Percentiles rank a stretch among this genome's conserved stretches.
Conservation (phyloP, 768 basidiomycete genomes). For the Arthromyces matolae region DNA sequence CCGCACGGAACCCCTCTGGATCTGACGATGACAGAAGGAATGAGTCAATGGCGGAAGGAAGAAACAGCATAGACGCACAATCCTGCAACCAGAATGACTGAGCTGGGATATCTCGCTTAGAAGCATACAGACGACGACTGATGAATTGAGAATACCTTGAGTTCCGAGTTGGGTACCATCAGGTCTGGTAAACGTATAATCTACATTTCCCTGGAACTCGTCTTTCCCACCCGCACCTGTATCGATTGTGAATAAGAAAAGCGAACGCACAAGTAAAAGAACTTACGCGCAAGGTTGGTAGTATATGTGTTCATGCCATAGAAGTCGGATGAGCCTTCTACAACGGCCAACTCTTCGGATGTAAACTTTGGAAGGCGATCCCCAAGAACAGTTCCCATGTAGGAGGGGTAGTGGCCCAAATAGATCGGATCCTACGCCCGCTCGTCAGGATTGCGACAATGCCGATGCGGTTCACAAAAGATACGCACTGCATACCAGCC, state of each 20-base stretch:
- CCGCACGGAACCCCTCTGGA: no score
- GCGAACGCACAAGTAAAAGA: neutral
- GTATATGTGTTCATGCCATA: conserved; percentile 75
- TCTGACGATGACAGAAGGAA: no score
- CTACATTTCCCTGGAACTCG: conserved; percentile 68
- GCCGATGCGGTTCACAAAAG: neutral
- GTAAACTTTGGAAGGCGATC: conserved; percentile 59
- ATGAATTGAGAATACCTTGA: no score
- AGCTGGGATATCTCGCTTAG: no score
- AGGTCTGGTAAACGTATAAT: no score
- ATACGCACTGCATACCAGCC: conserved; percentile 56
- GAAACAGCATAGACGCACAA: no score
- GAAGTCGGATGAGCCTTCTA: conserved; percentile 66
- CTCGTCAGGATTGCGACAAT: conserved; percentile 10
- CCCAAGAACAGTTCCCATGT: conserved; percentile 53
- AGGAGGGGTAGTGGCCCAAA: conserved; percentile 63
- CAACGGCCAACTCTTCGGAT: conserved; percentile 49
- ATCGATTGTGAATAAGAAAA: neutral
- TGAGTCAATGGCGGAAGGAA: no score
- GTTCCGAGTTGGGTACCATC: no score
- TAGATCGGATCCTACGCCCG: conserved; percentile 68
- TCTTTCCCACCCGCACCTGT: conserved; percentile 56
- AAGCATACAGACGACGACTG: no score
- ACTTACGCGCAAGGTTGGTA: conserved; percentile 57
- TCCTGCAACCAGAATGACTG: no score